A percentile compares a stretch with the other conserved stretches of the same genome.
Evolutionary conservation across 768 basidiomycete genomes (phyloP).

Genomic region (Lactarius hengduanensis): DNA sequence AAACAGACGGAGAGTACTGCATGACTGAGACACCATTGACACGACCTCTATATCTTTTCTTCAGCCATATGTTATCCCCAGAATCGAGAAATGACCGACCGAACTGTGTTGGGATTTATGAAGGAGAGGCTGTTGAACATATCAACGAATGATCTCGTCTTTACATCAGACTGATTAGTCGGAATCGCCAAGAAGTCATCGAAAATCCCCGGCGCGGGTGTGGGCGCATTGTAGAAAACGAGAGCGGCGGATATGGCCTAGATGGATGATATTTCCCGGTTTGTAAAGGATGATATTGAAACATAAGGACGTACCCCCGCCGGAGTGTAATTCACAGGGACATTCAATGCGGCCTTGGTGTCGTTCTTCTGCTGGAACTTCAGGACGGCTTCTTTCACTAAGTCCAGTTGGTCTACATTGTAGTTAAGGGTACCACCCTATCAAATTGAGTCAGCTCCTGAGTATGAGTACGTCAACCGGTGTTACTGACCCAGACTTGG

Average conservation of each 20-base stretch:
- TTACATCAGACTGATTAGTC: neutral
- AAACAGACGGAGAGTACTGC: neutral
- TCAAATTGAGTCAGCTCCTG: neutral
- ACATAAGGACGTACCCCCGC: neutral
- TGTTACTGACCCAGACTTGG: neutral
- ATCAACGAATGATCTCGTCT: neutral
- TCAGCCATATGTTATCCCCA: neutral
- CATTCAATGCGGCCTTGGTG: neutral
- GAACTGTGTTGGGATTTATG: neutral
- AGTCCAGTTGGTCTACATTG: neutral
- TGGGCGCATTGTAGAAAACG: neutral
- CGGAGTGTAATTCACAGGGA: neutral
- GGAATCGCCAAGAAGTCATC: slow-evolving; percentile 28
- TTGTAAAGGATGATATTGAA: neutral
- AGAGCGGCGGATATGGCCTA: neutral
- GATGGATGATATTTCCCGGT: neutral
- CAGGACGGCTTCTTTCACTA: neutral
- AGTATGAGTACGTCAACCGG: too few relatives aligned
- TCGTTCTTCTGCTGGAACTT: slow-evolving; percentile 13
- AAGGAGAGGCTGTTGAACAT: neutral
- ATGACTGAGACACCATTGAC: neutral
- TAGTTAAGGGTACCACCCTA: slow-evolving; percentile 7
- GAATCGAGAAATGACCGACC: neutral
- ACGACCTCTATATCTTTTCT: neutral
- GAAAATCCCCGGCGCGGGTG: slow-evolving; percentile 16